Conservation (phyloP, 352 stramenopile genomes). For the Lagenidium giganteum region DNA sequence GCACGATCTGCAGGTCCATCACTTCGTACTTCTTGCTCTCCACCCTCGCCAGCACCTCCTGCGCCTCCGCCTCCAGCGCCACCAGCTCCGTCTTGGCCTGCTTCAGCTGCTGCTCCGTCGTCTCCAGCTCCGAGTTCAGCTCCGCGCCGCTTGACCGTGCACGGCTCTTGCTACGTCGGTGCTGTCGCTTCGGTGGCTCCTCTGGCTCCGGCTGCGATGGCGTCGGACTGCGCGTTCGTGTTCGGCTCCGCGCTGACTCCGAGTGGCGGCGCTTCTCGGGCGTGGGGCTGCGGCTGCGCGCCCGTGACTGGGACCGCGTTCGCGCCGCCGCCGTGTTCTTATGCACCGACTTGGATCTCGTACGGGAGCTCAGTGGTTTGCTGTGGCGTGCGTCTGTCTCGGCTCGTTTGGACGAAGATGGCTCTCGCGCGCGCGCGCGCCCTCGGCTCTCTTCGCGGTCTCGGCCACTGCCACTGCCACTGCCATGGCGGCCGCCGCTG, state of each 20-base stretch:
- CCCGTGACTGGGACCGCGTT: not conserved
- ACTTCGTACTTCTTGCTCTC: constrained; percentile 59
- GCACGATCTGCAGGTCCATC: constrained; percentile 53
- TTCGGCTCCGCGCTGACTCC: not conserved
- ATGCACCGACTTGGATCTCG: constrained; percentile 10
- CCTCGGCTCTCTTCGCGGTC: not conserved
- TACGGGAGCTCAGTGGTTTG: constrained; percentile 11
- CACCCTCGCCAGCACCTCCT: constrained; percentile 28
- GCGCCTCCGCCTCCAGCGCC: constrained; percentile 28
- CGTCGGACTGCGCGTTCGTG: not conserved
- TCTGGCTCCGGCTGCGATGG: not conserved
- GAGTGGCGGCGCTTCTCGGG: not conserved
- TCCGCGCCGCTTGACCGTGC: constrained; percentile 17
- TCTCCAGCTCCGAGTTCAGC: constrained; percentile 47
- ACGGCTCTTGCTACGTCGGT: constrained; percentile 13
- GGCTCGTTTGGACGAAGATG: constrained; percentile 32
- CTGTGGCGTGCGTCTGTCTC: constrained; percentile 12
- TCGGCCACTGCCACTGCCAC: not conserved
- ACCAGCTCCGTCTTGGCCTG: constrained; percentile 41
- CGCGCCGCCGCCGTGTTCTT: not conserved
- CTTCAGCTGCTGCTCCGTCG: constrained; percentile 31
- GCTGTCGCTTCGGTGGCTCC: not conserved
- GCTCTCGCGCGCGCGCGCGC: constrained; percentile 11
- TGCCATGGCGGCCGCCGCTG: no score
- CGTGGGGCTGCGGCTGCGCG: constrained; percentile 10